Evolutionary conservation across 306 rosid species (phyloP).

Genomic region (Fragaria vesca): DNA sequence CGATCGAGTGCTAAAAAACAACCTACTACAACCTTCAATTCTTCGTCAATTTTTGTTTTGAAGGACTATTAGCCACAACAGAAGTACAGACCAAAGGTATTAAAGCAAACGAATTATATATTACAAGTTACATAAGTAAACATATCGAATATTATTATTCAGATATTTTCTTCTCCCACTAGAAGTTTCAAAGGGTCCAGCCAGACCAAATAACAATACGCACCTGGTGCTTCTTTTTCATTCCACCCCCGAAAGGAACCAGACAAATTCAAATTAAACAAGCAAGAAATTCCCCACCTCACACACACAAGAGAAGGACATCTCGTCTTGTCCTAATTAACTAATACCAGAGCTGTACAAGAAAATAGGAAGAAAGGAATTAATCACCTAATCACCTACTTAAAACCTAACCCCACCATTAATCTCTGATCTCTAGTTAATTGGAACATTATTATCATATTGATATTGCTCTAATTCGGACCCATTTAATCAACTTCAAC

Average conservation of each 20-base stretch:
- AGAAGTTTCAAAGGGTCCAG: constrained; percentile 12
- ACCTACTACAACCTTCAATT: background rate
- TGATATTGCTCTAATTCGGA: constrained; percentile 11
- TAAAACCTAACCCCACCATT: constrained; percentile 12
- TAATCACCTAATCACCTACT: constrained; percentile 45
- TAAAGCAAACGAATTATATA: constrained; percentile 2
- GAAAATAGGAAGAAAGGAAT: constrained; percentile 18
- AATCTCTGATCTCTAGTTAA: constrained; percentile 6
- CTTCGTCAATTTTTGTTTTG: background rate
- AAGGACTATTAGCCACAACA: background rate
- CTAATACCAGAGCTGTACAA: constrained; percentile 30
- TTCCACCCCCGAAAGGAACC: constrained; percentile 27
- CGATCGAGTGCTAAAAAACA: background rate
- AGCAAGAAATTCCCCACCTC: constrained; percentile 33
- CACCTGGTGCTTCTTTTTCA: constrained; percentile 40
- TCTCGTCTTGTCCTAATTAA: constrained; percentile 26
- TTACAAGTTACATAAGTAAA: background rate
- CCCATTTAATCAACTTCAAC: background rate
- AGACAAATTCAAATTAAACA: constrained; percentile 31
- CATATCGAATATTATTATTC: constrained; percentile 2
- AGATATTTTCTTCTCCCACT: background rate
- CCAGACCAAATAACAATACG: constrained; percentile 15
- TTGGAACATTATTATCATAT: background rate
- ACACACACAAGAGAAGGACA: constrained; percentile 21
- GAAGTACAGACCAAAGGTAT: background rate